A percentile compares a stretch with the other conserved stretches of the same genome.
These are phyloP conservation scores for Plantago elongata DNA, from an alignment of 257 asterid species.

Conservation along the genomic window DNA sequence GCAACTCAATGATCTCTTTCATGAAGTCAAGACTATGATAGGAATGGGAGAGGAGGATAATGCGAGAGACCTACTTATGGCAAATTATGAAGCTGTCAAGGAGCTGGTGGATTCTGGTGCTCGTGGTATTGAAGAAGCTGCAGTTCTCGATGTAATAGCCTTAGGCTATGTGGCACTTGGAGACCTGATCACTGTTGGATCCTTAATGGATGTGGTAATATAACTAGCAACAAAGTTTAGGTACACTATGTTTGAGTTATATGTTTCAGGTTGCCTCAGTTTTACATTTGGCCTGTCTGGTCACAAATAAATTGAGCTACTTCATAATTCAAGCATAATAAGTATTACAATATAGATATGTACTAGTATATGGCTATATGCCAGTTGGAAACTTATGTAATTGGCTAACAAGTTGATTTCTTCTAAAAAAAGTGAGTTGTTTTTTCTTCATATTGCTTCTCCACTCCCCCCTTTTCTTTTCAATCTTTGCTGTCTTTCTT, in stretches of 20 bases:
- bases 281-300: neutral
- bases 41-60: slow-evolving; percentile 61
- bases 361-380: no score
- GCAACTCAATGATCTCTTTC: slow-evolving; percentile 63
- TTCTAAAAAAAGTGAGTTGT: slow-evolving; percentile 1
- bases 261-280: neutral
- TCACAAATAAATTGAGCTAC: neutral
- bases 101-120: slow-evolving; percentile 65
- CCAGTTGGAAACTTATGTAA: slow-evolving; percentile 1
- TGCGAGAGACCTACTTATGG: slow-evolving; percentile 66
- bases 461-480: neutral
- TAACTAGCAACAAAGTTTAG: neutral
- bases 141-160: slow-evolving; percentile 75
- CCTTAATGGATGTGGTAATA: slow-evolving; percentile 65
- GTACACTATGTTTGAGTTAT: neutral
- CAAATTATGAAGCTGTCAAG: slow-evolving; percentile 69
- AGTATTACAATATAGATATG: neutral
- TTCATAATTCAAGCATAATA: neutral
- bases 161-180: slow-evolving; percentile 81
- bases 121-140: slow-evolving; percentile 77
- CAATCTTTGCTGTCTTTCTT: neutral
- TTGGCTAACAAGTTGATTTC: slow-evolving; percentile 1
- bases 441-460: slow-evolving; percentile 1
- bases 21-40: slow-evolving; percentile 62
- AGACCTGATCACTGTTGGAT: slow-evolving; percentile 42